A percentile compares a stretch with the other conserved stretches of the same genome.
Conservation (phyloP, 2,329 filamentous ascomycete species). For the Pseudogymnoascus pannorum region DNA sequence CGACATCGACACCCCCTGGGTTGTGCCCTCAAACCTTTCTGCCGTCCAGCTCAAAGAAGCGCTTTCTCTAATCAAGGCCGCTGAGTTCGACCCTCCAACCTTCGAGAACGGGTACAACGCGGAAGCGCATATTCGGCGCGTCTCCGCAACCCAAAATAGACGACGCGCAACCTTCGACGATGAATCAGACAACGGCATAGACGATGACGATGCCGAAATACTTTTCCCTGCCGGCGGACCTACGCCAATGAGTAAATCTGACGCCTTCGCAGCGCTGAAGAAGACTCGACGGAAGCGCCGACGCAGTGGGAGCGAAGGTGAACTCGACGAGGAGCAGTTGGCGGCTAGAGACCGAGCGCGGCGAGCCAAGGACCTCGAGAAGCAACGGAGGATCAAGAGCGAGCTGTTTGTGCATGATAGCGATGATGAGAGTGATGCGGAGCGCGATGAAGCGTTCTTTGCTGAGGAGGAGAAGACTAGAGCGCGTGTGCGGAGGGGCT, state of each 20-base stretch:
- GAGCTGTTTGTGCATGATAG: slow-evolving; percentile 72
- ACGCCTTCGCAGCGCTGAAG: slow-evolving; percentile 50
- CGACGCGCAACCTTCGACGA: slow-evolving; percentile 61
- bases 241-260: slow-evolving; percentile 45
- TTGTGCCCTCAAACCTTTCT: slow-evolving; percentile 60
- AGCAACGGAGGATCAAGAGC: slow-evolving; percentile 74
- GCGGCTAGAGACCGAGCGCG: slow-evolving; percentile 52
- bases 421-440: slow-evolving; percentile 83
- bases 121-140: slow-evolving; percentile 71
- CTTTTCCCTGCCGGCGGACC: slow-evolving; percentile 65
- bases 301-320: slow-evolving; percentile 32
- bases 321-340: slow-evolving; percentile 54
- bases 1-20: slow-evolving; percentile 71
- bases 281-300: slow-evolving; percentile 46
- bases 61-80: slow-evolving; percentile 66
- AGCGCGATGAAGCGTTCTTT: slow-evolving; percentile 69
- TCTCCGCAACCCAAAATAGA: slow-evolving; percentile 42
- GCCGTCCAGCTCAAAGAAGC: slow-evolving; percentile 60
- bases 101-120: slow-evolving; percentile 66
- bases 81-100: slow-evolving; percentile 68
- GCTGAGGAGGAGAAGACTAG: slow-evolving; percentile 62
- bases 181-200: slow-evolving; percentile 56
- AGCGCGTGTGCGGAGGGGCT: slow-evolving; percentile 19
- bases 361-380: slow-evolving; percentile 64
- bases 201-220: slow-evolving; percentile 43